These are phyloP conservation scores for Calophaca sinica DNA, from an alignment of 306 rosid genomes.

Conservation along the genomic window DNA sequence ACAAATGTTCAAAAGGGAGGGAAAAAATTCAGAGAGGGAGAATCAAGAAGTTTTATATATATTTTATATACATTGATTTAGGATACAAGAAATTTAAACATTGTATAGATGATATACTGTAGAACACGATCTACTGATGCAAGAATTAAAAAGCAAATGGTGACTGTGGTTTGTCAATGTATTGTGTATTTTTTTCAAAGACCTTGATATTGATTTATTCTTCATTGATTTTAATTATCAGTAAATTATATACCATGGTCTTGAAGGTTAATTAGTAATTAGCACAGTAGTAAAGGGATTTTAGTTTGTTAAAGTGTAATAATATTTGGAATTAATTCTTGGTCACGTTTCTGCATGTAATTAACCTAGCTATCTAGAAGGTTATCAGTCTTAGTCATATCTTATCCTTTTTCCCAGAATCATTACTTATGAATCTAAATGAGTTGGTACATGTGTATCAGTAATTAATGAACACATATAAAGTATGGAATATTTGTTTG, in stretches of 20 bases:
- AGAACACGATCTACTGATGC: constrained; percentile 47
- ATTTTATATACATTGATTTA: constrained; percentile 42
- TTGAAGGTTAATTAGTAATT: background rate
- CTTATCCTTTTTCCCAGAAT: constrained; percentile 46
- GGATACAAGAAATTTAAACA: constrained; percentile 46
- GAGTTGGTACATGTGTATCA: constrained; percentile 31
- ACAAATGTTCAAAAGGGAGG: constrained; percentile 48
- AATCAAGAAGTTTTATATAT: constrained; percentile 12
- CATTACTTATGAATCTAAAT: constrained; percentile 38
- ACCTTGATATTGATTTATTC: constrained; percentile 31
- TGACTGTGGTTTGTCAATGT: constrained; percentile 41
- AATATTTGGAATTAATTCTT: constrained; percentile 20
- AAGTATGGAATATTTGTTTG: constrained; percentile 47
- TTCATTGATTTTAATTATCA: constrained; percentile 35
- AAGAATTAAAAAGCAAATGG: constrained; percentile 22
- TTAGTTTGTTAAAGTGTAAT: constrained; percentile 37
- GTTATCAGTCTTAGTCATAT: constrained; percentile 53
- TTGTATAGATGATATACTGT: constrained; percentile 46
- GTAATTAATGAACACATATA: constrained; percentile 23
- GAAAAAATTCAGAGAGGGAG: background rate
- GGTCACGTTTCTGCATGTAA: constrained; percentile 49
- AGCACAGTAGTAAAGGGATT: constrained; percentile 33
- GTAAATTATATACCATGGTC: background rate
- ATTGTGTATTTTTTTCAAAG: constrained; percentile 23
- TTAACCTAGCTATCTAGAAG: constrained; percentile 51